Conservation (phyloP, 305 asterid species). For the Striga hermonthica region DNA sequence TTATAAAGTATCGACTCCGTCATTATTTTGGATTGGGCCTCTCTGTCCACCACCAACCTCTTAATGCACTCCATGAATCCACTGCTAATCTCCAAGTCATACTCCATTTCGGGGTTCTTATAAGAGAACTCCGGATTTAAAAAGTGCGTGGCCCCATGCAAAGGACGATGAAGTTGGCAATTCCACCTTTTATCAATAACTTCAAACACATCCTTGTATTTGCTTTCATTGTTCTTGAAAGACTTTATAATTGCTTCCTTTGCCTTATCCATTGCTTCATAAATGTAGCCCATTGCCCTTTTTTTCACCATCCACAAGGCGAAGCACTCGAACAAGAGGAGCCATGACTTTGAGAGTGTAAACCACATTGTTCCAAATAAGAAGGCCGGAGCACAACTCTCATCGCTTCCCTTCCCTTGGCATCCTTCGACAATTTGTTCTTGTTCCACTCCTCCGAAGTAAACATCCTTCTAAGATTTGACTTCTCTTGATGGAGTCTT, state of each 20-base stretch:
- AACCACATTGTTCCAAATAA: background rate
- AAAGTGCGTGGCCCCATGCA: background rate
- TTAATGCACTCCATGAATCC: background rate
- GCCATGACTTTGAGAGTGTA: background rate
- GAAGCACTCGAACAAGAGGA: background rate
- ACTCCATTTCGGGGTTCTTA: background rate
- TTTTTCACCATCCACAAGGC: background rate
- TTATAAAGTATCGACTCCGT: background rate
- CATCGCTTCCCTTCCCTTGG: background rate
- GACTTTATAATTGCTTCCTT: background rate
- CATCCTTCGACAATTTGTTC: background rate
- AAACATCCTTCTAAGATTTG: background rate
- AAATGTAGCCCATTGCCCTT: conserved; percentile 9
- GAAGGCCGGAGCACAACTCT: background rate
- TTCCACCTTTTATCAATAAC: background rate
- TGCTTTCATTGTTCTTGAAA: background rate
- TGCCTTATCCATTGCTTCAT: conserved; percentile 7
- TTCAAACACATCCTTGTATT: background rate
- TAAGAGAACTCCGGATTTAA: background rate
- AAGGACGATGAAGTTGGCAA: conserved; percentile 10
- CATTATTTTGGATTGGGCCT: background rate
- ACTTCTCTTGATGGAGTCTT: background rate
- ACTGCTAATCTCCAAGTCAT: background rate
- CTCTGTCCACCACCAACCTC: background rate
- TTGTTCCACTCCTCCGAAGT: background rate